A percentile compares a stretch with the other conserved stretches of the same genome.
phyloP scores from a whole-genome alignment of 2,329 filamentous ascomycete genomes.

The Ceratocystis destructans region DNA sequence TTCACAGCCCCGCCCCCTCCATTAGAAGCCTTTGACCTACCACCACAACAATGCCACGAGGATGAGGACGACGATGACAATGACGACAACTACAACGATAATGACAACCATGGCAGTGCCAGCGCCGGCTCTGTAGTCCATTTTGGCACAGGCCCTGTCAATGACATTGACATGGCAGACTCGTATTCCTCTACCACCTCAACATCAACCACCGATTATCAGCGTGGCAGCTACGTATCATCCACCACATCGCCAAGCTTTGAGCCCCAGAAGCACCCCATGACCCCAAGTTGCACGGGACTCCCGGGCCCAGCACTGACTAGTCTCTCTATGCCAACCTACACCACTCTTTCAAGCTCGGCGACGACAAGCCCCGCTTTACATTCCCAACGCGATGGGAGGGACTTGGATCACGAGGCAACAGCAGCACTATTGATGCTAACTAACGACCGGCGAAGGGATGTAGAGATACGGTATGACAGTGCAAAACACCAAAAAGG shows the following conservation, averaged over 20 bases:
- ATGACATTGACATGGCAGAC: constrained; percentile 31
- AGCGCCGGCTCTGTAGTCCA: constrained; percentile 29
- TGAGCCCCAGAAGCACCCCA: constrained; percentile 36
- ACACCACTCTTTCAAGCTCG: constrained; percentile 31
- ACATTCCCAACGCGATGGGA: constrained; percentile 37
- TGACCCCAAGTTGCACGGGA: not conserved
- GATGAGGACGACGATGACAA: constrained; percentile 31
- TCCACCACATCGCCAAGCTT: constrained; percentile 44
- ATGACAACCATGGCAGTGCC: constrained; percentile 41
- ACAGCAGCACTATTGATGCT: constrained; percentile 81
- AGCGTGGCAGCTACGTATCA: constrained; percentile 39
- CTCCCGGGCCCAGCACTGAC: not conserved
- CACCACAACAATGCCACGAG: not conserved
- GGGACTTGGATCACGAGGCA: constrained; percentile 53
- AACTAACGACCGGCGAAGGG: constrained; percentile 56
- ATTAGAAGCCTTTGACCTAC: constrained; percentile 9
- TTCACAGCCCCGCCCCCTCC: not conserved
- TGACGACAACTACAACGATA: constrained; percentile 39
- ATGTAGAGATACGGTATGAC: constrained; percentile 27
- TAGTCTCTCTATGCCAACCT: constrained; percentile 23
- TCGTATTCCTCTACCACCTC: constrained; percentile 44
- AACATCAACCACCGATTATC: constrained; percentile 34
- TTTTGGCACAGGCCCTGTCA: constrained; percentile 36
- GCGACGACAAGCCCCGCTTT: constrained; percentile 46
- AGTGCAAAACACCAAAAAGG: constrained; percentile 35